Percentiles rank a stretch among this genome's conserved stretches.
Evolutionary conservation across 2,329 filamentous ascomycete genomes (phyloP).

Genomic region (Escovopsis sp.): DNA sequence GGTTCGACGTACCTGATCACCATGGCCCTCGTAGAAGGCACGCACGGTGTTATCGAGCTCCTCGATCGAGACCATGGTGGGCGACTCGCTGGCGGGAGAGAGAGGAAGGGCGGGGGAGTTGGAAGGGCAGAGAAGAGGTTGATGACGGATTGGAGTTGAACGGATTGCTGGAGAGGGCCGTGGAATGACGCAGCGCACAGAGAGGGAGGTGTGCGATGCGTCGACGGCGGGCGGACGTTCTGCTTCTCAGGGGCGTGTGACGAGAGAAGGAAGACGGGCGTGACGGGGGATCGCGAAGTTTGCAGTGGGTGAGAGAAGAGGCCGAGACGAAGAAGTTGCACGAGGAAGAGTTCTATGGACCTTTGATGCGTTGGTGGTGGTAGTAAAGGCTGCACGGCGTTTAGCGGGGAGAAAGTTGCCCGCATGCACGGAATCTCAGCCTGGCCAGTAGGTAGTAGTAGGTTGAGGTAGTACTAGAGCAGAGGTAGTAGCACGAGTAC

Average conservation of each 20-base stretch:
- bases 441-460: too few species aligned
- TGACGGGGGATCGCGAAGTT: background rate
- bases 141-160: slow-evolving; percentile 9
- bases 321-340: slow-evolving; percentile 1
- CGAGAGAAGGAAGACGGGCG: slow-evolving; percentile 4
- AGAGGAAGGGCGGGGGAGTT: slow-evolving; percentile 17
- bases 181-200: slow-evolving; percentile 13
- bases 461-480: too few species aligned
- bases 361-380: too few species aligned
- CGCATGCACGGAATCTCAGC: slow-evolving; percentile 1
- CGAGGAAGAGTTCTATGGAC: background rate
- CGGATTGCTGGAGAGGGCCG: too few species aligned
- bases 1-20: slow-evolving; percentile 58
- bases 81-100: slow-evolving; percentile 13
- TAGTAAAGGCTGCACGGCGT: too few species aligned
- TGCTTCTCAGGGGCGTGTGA: background rate
- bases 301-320: too few species aligned
- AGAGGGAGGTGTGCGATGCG: slow-evolving; percentile 11
- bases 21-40: slow-evolving; percentile 93
- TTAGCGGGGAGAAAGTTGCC: slow-evolving; percentile 4
- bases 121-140: slow-evolving; percentile 1
- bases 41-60: slow-evolving; percentile 96
- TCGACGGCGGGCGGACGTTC: slow-evolving; percentile 4
- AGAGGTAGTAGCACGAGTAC: too few species aligned
- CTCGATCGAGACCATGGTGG: slow-evolving; percentile 59